Evolutionary conservation across 2,329 filamentous ascomycete genomes (phyloP), one percentile per base, ranked within the genome.

Genomic region (Phaeophleospora eucalypticola): DNA sequence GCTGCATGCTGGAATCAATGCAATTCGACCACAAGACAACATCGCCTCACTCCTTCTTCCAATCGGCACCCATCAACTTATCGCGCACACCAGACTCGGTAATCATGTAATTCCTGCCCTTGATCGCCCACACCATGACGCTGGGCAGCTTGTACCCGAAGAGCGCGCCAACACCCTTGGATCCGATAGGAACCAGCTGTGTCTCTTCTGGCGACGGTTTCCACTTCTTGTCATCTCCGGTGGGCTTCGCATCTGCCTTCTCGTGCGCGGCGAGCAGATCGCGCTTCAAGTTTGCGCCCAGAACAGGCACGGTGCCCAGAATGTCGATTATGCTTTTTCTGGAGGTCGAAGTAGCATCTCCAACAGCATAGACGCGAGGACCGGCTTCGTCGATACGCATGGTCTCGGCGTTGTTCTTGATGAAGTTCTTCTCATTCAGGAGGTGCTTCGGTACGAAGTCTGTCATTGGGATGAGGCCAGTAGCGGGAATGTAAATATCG

Each of bases 401-500:
- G 3, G 69, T 73, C 3, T 56, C 42, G 1, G 52, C 54, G 54
- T 78, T 68, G 4, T 70, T 73, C 24, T 64, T 64, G 32, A 82
- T 69, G 60, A 71, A 74, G 7, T 72, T 71, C 2, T 57, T 59
- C 0, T 65, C 59, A 49, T 72, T 67, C 2, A 80, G 66, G 34
- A 78, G 70, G 7, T 66, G 56, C 4, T 55, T 32, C 1, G 77
- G 75, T 1, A 80, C 63, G 56, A 71, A 80, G 10, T 59, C 63
- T 16, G 69, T 73, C 60, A 77, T 79, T 1, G 76, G 76, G 4
- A 63, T 54, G 8, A 70, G 70, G 24, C 77, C 77, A 4, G 69
- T 70, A 0, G 75, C 74, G 3, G 71, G 68, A 45, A 80, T 70
- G 56, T 75, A 79, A 21, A 77, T 41, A 54, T 80, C 76, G 3